phyloP scores from a whole-genome alignment of 768 basidiomycete species.

The Boletus subparvulus region DNA sequence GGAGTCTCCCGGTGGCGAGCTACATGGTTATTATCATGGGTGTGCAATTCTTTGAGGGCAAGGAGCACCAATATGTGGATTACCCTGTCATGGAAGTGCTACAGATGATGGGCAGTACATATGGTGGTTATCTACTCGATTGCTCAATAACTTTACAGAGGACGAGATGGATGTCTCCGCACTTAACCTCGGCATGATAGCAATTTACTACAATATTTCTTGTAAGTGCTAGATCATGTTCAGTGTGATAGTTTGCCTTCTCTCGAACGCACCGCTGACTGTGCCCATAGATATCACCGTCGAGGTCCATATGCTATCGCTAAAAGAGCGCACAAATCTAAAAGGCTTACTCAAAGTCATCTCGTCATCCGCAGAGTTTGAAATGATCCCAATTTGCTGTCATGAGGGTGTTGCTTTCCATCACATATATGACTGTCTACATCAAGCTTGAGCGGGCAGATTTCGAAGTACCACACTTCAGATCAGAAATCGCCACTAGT shows the following conservation, averaged over 20 bases:
- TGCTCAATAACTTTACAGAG: slow-evolving; percentile 38
- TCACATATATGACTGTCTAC: slow-evolving; percentile 93
- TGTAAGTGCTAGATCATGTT: slow-evolving; percentile 44
- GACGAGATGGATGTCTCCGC: slow-evolving; percentile 93
- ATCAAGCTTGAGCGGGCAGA: slow-evolving; percentile 85
- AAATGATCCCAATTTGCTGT: slow-evolving; percentile 89
- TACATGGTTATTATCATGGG: slow-evolving; percentile 99
- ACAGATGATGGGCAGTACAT: slow-evolving; percentile 90
- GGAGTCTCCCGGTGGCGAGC: slow-evolving; percentile 90
- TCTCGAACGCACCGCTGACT: background rate
- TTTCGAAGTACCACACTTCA: slow-evolving; percentile 96
- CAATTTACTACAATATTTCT: slow-evolving; percentile 93
- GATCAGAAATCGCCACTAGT: no score
- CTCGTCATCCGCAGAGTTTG: slow-evolving; percentile 95
- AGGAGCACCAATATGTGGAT: slow-evolving; percentile 96
- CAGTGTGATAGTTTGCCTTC: slow-evolving; percentile 2
- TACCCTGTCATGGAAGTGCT: slow-evolving; percentile 98
- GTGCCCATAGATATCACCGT: slow-evolving; percentile 77
- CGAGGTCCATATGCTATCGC: slow-evolving; percentile 92
- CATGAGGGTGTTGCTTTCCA: slow-evolving; percentile 85
- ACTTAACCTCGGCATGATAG: slow-evolving; percentile 97
- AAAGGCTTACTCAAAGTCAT: slow-evolving; percentile 97
- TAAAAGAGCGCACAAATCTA: slow-evolving; percentile 95
- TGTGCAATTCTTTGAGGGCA: slow-evolving; percentile 95
- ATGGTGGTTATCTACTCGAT: background rate